These are phyloP conservation scores for Toxoplasma gondii DNA, from an alignment of 169 alveolate species.

Conservation along the genomic window DNA sequence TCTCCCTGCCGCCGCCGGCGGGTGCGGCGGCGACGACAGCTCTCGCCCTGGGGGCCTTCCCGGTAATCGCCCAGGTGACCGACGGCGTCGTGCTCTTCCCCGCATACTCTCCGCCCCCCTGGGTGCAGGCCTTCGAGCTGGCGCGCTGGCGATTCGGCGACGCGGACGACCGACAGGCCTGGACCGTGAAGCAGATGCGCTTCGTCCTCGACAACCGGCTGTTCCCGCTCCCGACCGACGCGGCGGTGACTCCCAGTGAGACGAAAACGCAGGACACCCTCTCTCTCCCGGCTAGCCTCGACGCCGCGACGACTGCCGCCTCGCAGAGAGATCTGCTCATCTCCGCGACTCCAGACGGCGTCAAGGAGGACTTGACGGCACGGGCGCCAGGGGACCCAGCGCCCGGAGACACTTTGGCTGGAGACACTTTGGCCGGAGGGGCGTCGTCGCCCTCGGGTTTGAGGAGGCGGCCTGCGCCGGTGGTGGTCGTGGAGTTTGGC, in stretches of 20 bases:
- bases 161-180: background rate
- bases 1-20: background rate
- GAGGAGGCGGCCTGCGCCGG: no score
- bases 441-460: no score
- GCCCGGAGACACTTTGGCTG: no score
- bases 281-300: no score
- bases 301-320: no score
- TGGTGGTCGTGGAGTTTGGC: conserved; percentile 46
- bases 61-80: background rate
- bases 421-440: no score
- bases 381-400: background rate
- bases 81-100: conserved; percentile 2
- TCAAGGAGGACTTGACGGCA: background rate
- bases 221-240: background rate
- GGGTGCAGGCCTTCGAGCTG: background rate
- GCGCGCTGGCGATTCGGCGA: conserved; percentile 10
- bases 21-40: background rate
- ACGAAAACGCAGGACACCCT: background rate
- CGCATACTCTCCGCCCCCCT: background rate
- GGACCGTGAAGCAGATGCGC: conserved; percentile 3
- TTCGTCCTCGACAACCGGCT: background rate
- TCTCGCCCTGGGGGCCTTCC: background rate
- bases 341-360: background rate
- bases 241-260: conserved; percentile 12
- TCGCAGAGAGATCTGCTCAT: no score